Base-by-base conservation (phyloP, 1,139 yeast species). In the Kodamaea derodonti region DNA sequence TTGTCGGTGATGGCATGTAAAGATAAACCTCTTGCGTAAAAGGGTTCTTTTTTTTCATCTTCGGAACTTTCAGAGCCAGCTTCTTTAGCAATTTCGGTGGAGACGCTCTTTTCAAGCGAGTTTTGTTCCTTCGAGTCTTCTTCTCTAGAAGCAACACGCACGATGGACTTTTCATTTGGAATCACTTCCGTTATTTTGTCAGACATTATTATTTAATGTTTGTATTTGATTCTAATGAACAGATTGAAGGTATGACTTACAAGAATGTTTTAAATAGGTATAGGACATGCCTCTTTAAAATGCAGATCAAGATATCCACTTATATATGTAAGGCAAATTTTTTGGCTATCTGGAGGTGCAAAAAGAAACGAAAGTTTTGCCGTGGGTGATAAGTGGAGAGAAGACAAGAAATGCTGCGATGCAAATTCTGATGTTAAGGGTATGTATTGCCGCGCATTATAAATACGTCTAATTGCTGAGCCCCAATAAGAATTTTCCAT, bases 231-330 rank as follows among this genome's bases (percentile, higher is more conserved):
- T 7, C 22, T 45, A 45, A 37, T 42, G 48, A 16, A 45, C 44
- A 17, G 45, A 32, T 37, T 41, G 45, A 27, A 45, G 44, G 33
- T 45, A 45, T 13, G 29, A 24, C 27, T 43, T 43, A 32, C 41
- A 40, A 24, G 25, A 31, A 28, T 35, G 16, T n/a, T 4, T 26
- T 6, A 26, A 31, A 31, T 30, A 34, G 31, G 31, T 27, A 20
- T 34, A 28, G 28, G 34, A 34, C 37, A 34, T 34, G 14, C 22
- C 22, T 9, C 22, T 7, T 6, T 7, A 18, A 18, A 18, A 9
- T 18, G 6, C 9, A 7, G 22, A 18, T 18, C 22, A 18, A 18
- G 22, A 18, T 7, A 7, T 18, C 22, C 22, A 7, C 22, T 18
- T 18, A 18, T 18, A 18, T 18, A 18, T 18, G 22, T 7, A 18